phyloP scores from a whole-genome alignment of 768 basidiomycete genomes.

The Pleurotus djamor region DNA sequence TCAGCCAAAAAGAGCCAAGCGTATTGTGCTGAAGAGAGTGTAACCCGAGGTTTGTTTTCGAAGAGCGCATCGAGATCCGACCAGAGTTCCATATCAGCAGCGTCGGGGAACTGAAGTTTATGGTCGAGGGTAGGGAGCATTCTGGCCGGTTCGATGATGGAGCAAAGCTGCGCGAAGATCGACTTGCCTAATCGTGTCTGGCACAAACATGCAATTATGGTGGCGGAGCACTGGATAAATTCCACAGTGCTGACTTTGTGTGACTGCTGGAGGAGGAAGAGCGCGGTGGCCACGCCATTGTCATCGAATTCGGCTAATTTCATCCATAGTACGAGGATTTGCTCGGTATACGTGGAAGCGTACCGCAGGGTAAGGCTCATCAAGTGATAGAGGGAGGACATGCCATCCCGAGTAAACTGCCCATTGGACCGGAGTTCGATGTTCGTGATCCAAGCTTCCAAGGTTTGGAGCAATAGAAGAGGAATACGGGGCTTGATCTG shows the following conservation, averaged over 20 bases:
- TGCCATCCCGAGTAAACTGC: constrained; percentile 54
- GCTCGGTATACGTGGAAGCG: constrained; percentile 71
- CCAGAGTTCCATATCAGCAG: constrained; percentile 74
- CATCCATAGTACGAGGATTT: constrained; percentile 77
- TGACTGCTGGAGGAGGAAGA: constrained; percentile 86
- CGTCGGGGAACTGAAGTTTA: constrained; percentile 59
- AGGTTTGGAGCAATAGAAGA: constrained; percentile 68
- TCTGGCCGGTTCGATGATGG: constrained; percentile 77
- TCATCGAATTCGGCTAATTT: constrained; percentile 71
- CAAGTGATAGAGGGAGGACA: constrained; percentile 72
- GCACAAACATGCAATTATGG: constrained; percentile 82
- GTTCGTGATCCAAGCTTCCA: constrained; percentile 83
- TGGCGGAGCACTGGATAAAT: constrained; percentile 78
- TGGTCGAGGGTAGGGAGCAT: constrained; percentile 81
- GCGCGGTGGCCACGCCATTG: constrained; percentile 77
- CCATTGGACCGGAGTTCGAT: constrained; percentile 68
- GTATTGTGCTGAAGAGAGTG: constrained; percentile 82
- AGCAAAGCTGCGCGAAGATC: constrained; percentile 82
- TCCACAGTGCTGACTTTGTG: constrained; percentile 77
- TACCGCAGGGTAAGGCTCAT: constrained; percentile 82
- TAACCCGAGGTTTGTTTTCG: constrained; percentile 64
- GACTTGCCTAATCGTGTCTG: constrained; percentile 70
- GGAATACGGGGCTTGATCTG: constrained; percentile 19
- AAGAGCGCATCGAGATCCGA: constrained; percentile 78
- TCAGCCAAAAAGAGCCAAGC: constrained; percentile 85